phyloP scores from a whole-genome alignment of 345 rosid species.

The Psidium friedrichsthalianum region DNA sequence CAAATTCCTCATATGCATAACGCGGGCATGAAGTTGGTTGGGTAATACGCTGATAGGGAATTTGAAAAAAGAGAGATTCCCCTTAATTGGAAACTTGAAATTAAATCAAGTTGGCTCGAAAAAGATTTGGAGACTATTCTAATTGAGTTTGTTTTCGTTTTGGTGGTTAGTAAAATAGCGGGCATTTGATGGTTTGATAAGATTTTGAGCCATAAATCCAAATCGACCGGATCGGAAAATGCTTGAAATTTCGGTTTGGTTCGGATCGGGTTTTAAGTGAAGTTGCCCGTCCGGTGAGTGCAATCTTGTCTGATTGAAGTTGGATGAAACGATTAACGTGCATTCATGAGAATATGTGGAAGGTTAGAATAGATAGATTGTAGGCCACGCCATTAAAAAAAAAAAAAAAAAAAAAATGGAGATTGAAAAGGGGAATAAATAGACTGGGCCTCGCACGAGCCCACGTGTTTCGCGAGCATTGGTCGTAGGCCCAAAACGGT shows the following conservation, averaged over 20 bases:
- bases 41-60: not conserved
- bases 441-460: not conserved
- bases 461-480: not conserved
- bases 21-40: not conserved
- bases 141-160: not conserved
- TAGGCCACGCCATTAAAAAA: not conserved
- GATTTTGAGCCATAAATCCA: not conserved
- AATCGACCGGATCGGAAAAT: not conserved
- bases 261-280: rapidly evolving
- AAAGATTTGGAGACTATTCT: not conserved
- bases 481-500: not conserved
- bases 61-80: not conserved
- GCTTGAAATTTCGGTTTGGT: not conserved
- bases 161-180: not conserved
- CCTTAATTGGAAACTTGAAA: not conserved
- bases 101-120: not conserved
- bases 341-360: not conserved
- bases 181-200: not conserved
- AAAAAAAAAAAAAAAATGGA: not conserved
- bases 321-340: not conserved
- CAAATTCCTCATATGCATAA: not conserved
- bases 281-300: not conserved
- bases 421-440: not conserved
- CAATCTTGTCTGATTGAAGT: not conserved
- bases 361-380: not conserved